Conservation (phyloP, 139 green algal genomes). For the Volvox africanus region DNA sequence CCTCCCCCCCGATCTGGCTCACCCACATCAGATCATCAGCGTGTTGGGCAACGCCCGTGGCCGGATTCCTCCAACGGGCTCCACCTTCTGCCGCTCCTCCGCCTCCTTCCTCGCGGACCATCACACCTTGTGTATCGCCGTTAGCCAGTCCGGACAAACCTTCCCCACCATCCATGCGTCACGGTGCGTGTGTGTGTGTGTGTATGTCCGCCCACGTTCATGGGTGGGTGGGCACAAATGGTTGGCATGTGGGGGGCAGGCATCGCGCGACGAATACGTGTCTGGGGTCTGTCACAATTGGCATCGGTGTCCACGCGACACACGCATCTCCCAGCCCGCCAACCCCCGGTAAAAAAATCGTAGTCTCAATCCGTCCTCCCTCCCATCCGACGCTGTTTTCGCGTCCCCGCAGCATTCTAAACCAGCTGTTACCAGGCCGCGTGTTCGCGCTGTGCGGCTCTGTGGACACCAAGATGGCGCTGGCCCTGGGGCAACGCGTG, state of each 20-base stretch:
- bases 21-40: background rate
- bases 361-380: background rate
- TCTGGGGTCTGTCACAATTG: no score
- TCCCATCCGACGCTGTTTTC: background rate
- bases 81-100: constrained; percentile 43
- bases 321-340: background rate
- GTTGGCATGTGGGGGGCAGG: background rate
- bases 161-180: constrained; percentile 38
- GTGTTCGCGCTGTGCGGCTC: constrained; percentile 32
- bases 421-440: constrained; percentile 35
- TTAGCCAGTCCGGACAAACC: constrained; percentile 25
- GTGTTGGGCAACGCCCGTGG: constrained; percentile 31
- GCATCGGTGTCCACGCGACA: no score
- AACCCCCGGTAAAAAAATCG: no score
- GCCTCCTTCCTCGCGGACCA: constrained; percentile 2
- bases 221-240: no score
- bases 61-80: constrained; percentile 31
- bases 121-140: constrained; percentile 27
- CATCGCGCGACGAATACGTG: no score
- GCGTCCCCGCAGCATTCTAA: constrained; percentile 13
- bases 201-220: no score
- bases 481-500: constrained; percentile 27
- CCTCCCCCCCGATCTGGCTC: background rate
- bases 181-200: background rate
- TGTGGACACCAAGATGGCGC: constrained; percentile 42